Percentiles rank a stretch among this genome's conserved stretches.
These are phyloP conservation scores for Neonectria ditissima DNA, from an alignment of 2,329 filamentous ascomycete genomes.

Conservation along the genomic window DNA sequence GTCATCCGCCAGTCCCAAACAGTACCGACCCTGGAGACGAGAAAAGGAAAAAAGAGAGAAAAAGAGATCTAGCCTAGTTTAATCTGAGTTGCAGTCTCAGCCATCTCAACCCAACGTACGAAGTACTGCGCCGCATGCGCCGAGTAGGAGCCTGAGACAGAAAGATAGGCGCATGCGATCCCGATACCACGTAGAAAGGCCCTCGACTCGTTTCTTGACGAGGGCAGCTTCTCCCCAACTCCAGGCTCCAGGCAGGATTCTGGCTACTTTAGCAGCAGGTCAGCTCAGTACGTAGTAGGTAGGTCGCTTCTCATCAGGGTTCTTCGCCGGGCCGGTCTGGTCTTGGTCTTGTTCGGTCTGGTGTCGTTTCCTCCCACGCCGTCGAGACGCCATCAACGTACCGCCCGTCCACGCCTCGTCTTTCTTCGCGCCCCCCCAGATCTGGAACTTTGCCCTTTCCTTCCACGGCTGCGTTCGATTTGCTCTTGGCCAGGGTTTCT, in stretches of 20 bases:
- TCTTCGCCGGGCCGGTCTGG: slow-evolving; percentile 24
- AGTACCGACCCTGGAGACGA: slow-evolving; percentile 6
- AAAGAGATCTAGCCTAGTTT: not conserved
- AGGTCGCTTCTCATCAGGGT: slow-evolving; percentile 15
- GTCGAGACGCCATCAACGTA: slow-evolving; percentile 36
- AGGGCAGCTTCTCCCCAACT: not conserved
- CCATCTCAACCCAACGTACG: not conserved
- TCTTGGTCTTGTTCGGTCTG: too few species aligned
- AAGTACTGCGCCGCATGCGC: not conserved
- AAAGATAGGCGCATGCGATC: not conserved
- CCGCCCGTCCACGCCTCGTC: slow-evolving; percentile 34
- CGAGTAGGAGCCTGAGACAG: not conserved
- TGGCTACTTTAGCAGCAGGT: not conserved
- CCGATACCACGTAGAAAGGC: too few species aligned
- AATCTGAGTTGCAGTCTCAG: not conserved
- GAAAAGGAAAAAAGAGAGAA: not conserved
- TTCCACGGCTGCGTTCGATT: slow-evolving; percentile 20
- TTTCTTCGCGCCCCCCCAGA: slow-evolving; percentile 36
- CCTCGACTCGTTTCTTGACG: not conserved
- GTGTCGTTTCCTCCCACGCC: slow-evolving; percentile 33
- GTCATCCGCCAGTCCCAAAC: slow-evolving; percentile 30
- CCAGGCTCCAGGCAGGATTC: not conserved
- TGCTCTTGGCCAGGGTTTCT: slow-evolving; percentile 10
- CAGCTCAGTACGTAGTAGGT: too few species aligned
- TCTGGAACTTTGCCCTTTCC: slow-evolving; percentile 35